phyloP scores from a whole-genome alignment of 202 grass and related monocot genomes.

The Panicum hallii region DNA sequence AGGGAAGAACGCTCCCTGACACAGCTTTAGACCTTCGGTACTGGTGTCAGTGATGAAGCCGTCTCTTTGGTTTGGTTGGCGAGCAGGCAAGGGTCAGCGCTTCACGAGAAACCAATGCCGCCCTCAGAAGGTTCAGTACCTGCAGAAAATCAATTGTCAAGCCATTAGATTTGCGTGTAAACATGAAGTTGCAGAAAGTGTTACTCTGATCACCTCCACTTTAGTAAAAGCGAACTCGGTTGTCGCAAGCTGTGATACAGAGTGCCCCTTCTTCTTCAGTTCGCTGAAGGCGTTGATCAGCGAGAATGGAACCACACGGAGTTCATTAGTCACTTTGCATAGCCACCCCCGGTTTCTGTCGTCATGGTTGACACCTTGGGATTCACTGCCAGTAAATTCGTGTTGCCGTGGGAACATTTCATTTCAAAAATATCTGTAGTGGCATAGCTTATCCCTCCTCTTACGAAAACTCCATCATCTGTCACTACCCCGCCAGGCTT shows the following conservation, averaged over 20 bases:
- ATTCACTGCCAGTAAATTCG: neutral
- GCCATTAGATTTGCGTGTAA: neutral
- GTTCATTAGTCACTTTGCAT: neutral
- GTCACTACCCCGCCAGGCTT: neutral
- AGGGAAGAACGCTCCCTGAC: neutral
- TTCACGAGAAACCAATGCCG: neutral
- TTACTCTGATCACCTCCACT: neutral
- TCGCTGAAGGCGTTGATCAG: neutral
- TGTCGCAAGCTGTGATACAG: neutral
- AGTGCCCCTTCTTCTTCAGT: neutral
- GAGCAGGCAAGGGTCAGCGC: neutral
- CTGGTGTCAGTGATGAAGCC: neutral
- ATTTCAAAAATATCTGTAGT: neutral
- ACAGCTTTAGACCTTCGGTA: neutral
- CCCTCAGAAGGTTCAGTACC: slow-evolving; percentile 3
- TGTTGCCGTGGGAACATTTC: neutral
- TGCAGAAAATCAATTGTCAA: neutral
- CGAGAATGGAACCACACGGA: neutral
- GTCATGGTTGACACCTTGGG: neutral
- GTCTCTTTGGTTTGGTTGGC: slow-evolving; percentile 18
- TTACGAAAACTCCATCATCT: slow-evolving; percentile 10
- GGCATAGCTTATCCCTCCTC: neutral
- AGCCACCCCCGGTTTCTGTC: neutral
- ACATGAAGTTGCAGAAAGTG: neutral
- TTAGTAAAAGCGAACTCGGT: neutral